Base-by-base conservation (phyloP, 805 yeast genomes). In the Candida ficus region DNA sequence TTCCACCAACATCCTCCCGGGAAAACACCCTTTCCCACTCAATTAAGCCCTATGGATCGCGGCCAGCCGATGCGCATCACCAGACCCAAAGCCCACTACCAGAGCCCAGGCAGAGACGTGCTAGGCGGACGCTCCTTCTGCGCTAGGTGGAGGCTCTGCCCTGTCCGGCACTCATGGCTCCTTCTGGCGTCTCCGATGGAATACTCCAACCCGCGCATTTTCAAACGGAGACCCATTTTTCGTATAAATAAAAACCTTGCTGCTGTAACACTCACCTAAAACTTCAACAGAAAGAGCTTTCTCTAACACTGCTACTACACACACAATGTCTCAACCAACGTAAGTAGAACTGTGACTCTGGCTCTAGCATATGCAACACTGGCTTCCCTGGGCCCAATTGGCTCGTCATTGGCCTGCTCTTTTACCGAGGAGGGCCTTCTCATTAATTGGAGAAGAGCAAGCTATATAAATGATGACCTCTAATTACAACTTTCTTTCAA, bases 291-390 rank as follows among this genome's bases (percentile, higher is more conserved):
- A n/a, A n/a, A n/a, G n/a, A n/a, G n/a, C n/a, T n/a, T n/a, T n/a
- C n/a, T n/a, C n/a, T n/a, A n/a, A n/a, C n/a, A n/a, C n/a, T n/a
- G 8, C 18, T 27, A 6, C 7, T 14, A 27, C 29, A 19, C 12
- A 19, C 14, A 20, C 14, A 25, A 50, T 51, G 55, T 51, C 55
- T 51, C 53, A 51, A 51, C 52, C 55, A 43, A 45, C 49, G 55
- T 51, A 43, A 21, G 54, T 49, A 10, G 16, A 9, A 29, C 30
- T 21, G 23, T 9, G 23, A 7, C n/a, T n/a, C n/a, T n/a, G n/a
- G n/a, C n/a, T n/a, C n/a, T n/a, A n/a, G n/a, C n/a, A n/a, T n/a
- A n/a, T n/a, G n/a, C n/a, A n/a, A n/a, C n/a, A n/a, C n/a, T n/a
- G n/a, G n/a, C n/a, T n/a, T n/a, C n/a, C n/a, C 18, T 7, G 26